Percentiles rank a stretch among this genome's conserved stretches.
Evolutionary conservation across 306 rosid genomes (phyloP).

Genomic region (Bauhinia variegata): DNA sequence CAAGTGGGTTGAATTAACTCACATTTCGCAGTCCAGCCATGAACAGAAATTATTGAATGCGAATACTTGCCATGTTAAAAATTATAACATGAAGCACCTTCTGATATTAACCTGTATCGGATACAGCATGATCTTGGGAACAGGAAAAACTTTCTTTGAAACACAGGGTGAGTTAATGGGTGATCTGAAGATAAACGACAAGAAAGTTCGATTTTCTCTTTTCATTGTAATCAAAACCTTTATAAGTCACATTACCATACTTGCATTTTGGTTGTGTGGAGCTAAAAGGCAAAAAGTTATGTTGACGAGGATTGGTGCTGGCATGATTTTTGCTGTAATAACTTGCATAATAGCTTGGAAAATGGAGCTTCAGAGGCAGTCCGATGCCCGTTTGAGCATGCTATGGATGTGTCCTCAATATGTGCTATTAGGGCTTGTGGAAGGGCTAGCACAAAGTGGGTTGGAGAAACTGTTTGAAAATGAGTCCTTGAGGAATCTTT

Average conservation of each 20-base stretch:
- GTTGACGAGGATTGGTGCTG: background rate
- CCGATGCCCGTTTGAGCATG: background rate
- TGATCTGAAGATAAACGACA: background rate
- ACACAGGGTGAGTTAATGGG: background rate
- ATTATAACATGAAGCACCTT: no score
- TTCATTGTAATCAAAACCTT: background rate
- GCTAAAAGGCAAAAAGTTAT: no score
- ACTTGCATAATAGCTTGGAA: conserved; percentile 1
- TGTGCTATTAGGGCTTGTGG: conserved; percentile 8
- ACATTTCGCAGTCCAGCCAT: no score
- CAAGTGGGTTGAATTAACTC: no score
- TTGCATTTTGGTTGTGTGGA: no score
- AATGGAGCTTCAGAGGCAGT: background rate
- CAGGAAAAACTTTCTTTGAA: background rate
- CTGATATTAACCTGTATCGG: background rate
- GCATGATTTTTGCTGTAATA: conserved; percentile 2
- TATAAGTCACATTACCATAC: background rate
- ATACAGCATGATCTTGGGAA: background rate
- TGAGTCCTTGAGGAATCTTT: conserved; percentile 2
- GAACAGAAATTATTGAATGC: no score
- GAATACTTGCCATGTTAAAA: no score
- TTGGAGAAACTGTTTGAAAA: conserved; percentile 1
- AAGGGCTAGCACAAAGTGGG: conserved; percentile 6
- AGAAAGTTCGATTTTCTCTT: background rate
- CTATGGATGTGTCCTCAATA: conserved; percentile 13